These are phyloP conservation scores for Lipomyces lipofer DNA, from an alignment of 805 yeast species.

Conservation along the genomic window DNA sequence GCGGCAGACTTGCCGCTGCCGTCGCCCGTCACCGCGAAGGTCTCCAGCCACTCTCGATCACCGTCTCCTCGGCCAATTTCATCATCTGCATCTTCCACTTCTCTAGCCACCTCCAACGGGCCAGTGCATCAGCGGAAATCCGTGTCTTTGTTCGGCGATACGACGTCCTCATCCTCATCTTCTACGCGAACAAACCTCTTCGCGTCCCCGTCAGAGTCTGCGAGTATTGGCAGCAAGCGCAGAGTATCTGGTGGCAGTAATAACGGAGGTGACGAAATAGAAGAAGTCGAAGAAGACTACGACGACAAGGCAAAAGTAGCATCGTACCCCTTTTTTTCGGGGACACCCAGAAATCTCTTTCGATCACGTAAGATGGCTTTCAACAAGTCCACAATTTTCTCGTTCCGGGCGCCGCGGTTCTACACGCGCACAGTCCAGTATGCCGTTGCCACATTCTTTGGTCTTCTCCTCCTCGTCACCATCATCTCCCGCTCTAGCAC, in stretches of 20 bases:
- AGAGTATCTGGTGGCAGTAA: too few species aligned
- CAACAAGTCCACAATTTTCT: neutral
- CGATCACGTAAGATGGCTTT: neutral
- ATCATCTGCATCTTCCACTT: neutral
- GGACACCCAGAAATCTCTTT: neutral
- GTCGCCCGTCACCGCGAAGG: neutral
- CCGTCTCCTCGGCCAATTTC: neutral
- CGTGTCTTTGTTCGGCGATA: constrained; percentile 16
- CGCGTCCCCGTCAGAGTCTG: neutral
- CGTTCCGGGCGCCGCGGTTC: constrained; percentile 15
- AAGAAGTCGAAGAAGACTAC: neutral
- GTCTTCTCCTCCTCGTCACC: constrained; percentile 15
- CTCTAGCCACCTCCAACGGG: neutral
- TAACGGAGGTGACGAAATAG: too few species aligned
- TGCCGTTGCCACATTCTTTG: constrained; percentile 19
- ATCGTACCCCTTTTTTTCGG: neutral
- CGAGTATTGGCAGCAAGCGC: too few species aligned
- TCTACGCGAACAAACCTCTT: neutral
- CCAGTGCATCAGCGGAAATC: constrained; percentile 10
- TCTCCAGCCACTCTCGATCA: neutral
- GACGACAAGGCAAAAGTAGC: neutral
- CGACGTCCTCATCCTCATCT: constrained; percentile 10
- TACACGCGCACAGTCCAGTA: constrained; percentile 25
- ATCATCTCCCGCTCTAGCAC: constrained; percentile 7
- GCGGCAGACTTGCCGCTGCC: constrained; percentile 4